Evolutionary conservation across 169 alveolate genomes (phyloP).

Genomic region (Babesia sp.): DNA sequence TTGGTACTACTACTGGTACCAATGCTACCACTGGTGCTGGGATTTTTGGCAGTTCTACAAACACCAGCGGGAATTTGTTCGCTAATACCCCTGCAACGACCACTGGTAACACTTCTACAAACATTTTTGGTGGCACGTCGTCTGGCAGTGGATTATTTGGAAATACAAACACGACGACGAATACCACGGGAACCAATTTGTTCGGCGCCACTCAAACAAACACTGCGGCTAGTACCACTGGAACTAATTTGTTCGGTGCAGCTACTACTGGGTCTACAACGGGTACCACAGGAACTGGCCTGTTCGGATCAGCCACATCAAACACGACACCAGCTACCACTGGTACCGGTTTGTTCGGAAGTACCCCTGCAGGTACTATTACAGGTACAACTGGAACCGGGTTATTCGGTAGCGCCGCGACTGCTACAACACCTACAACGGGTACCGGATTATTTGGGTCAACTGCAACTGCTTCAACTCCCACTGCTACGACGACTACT

Average conservation of each 20-base stretch:
- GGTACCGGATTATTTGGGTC: constrained; percentile 4
- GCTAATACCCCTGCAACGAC: background rate
- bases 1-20: constrained; percentile 23
- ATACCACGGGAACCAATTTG: background rate
- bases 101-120: background rate
- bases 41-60: background rate
- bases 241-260: constrained; percentile 6
- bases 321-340: background rate
- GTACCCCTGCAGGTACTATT: background rate
- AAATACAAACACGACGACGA: background rate
- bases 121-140: constrained; percentile 36
- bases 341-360: constrained; percentile 5
- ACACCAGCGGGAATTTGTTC: constrained; percentile 1
- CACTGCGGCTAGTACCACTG: background rate
- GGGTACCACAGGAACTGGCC: background rate
- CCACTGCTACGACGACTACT: background rate
- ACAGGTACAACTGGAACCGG: background rate
- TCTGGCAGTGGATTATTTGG: constrained; percentile 12
- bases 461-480: background rate
- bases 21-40: background rate
- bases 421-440: background rate
- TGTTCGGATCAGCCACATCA: background rate
- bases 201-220: constrained; percentile 3
- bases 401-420: background rate
- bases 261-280: background rate